Percentiles rank a stretch among this genome's conserved stretches.
Conservation (phyloP, 2,329 filamentous ascomycete genomes). For the Fusarium anguioides region DNA sequence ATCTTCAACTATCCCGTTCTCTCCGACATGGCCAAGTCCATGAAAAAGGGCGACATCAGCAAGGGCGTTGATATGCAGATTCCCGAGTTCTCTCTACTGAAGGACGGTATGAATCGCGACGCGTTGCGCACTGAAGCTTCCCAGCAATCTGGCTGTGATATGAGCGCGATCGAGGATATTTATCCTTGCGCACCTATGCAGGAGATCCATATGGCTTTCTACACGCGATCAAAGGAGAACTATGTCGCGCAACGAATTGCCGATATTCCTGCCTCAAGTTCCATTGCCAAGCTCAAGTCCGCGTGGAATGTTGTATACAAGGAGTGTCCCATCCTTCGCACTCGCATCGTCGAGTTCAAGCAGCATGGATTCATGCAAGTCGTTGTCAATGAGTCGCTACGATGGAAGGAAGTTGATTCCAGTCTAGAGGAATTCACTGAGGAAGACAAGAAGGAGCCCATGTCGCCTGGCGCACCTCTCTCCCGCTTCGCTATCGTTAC, state of each 20-base stretch:
- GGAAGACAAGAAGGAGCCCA: constrained; percentile 52
- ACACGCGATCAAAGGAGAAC: constrained; percentile 59
- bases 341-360: constrained; percentile 59
- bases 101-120: constrained; percentile 42
- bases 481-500: constrained; percentile 56
- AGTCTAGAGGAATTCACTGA: constrained; percentile 54
- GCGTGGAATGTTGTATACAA: constrained; percentile 55
- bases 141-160: constrained; percentile 45
- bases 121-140: constrained; percentile 51
- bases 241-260: constrained; percentile 63
- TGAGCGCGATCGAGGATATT: constrained; percentile 57
- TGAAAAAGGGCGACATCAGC: constrained; percentile 41
- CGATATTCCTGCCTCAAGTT: constrained; percentile 50
- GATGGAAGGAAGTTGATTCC: constrained; percentile 47
- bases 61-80: constrained; percentile 41
- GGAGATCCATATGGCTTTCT: constrained; percentile 63
- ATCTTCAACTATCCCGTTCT: constrained; percentile 59
- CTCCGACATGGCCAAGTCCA: constrained; percentile 55
- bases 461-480: constrained; percentile 56
- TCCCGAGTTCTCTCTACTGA: constrained; percentile 54
- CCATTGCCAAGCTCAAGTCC: constrained; percentile 51
- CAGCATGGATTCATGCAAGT: constrained; percentile 57
- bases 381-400: constrained; percentile 54
- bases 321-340: constrained; percentile 57
- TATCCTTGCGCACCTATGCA: constrained; percentile 66